A percentile compares a stretch with the other conserved stretches of the same genome.
phyloP scores from a whole-genome alignment of 73 alveolate genomes.

The Symbiodinium pilosum region DNA sequence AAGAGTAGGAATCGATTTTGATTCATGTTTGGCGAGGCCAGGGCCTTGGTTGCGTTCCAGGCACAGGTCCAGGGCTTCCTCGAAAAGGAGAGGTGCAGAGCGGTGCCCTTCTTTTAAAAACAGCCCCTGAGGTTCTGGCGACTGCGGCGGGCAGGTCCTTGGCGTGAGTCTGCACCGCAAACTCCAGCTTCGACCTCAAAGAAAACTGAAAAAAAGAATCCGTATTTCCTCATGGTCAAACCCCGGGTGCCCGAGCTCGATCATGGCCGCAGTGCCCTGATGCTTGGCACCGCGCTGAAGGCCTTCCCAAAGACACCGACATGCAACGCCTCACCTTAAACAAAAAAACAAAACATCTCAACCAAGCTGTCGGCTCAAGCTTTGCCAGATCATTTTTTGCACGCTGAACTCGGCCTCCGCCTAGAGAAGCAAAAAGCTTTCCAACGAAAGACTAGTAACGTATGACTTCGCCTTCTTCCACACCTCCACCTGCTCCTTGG shows the following conservation, averaged over 20 bases:
- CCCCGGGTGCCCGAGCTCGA: background rate
- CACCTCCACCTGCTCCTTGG: conserved; percentile 56
- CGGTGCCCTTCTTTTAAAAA: background rate
- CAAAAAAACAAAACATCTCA: too few species aligned
- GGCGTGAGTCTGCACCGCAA: conserved; percentile 46
- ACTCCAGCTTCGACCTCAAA: conserved; percentile 37
- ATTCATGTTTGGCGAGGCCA: background rate
- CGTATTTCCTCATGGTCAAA: too few species aligned
- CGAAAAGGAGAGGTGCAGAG: background rate
- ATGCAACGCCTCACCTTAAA: too few species aligned
- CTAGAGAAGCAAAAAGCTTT: background rate
- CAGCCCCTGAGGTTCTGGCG: background rate
- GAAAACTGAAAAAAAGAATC: too few species aligned
- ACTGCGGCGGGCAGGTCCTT: conserved; percentile 18
- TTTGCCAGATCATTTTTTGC: conserved; percentile 58
- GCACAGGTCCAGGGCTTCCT: conserved; percentile 36
- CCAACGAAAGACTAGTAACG: background rate
- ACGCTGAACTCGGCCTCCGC: conserved; percentile 63
- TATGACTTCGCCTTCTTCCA: conserved; percentile 20
- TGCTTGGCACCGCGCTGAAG: conserved; percentile 30
- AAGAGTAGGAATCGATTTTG: background rate
- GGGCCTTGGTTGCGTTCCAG: conserved; percentile 30
- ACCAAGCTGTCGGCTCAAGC: background rate
- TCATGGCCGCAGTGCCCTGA: conserved; percentile 29
- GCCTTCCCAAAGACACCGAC: background rate